Base-by-base conservation (phyloP, 495 filamentous ascomycete genomes). In the Hypoxylon trugodes region DNA sequence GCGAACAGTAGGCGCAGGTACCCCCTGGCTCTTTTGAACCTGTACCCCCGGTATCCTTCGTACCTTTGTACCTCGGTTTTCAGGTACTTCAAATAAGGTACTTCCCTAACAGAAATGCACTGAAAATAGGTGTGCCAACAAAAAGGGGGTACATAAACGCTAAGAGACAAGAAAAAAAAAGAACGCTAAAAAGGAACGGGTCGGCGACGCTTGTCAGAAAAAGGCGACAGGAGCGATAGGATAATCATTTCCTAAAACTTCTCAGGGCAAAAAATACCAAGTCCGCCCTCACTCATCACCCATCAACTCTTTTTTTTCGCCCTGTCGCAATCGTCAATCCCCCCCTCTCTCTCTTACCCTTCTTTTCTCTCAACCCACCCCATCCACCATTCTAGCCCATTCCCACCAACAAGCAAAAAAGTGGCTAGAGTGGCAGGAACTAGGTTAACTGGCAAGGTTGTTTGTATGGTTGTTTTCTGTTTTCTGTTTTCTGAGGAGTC, bases 251-350 rank as follows among this genome's bases (percentile, higher is more conserved):
- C 62, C 69, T 49, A 32, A 46, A 45, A 46, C 15, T 51, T 38
- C 37, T 49, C 54, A 57, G 46, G 51, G 43, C n/a, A n/a, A n/a
- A n/a, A 37, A 61, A 60, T 54, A 46, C 41, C 26, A 46, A 56
- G 56, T 57, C 57, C 57, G 63, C 45, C 55, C 24, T 59, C 55
- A 24, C 35, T 45, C 55, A 40, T 61, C 25, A 46, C 28, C 10
- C 28, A 10, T 10, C 28, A 30, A 30, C 10, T 5, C 4, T 30
- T 21, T 42, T 42, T 22, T 12, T 24, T 24, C n/a, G n/a, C 13
- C 41, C 19, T 25, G 26, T 45, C 41, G 26, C 21, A 32, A 37
- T 38, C 24, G 45, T 33, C 46, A 58, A 63, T 51, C 51, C 28
- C 53, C 6, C 28, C 24, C 15, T 33, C 2, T 16, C 12, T 10